phyloP scores from a whole-genome alignment of 306 rosid species.

The Quercus engelmannii region DNA sequence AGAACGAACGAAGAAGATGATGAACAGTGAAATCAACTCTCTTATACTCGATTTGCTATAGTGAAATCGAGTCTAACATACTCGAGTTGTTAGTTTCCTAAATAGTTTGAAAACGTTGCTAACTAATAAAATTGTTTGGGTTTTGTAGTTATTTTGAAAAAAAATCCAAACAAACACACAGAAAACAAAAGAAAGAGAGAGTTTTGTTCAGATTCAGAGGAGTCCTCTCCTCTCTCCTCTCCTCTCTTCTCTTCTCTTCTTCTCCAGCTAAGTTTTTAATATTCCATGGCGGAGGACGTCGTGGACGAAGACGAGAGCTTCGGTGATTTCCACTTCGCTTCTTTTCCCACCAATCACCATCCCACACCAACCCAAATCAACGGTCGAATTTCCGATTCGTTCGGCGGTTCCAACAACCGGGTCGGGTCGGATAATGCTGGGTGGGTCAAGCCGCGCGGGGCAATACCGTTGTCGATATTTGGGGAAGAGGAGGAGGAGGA shows the following conservation, averaged over 20 bases:
- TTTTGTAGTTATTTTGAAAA: no score
- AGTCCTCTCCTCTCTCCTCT: no score
- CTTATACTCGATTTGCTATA: no score
- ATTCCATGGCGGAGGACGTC: conserved; percentile 58
- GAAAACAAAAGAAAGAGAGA: no score
- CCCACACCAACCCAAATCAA: conserved; percentile 19
- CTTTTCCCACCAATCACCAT: conserved; percentile 19
- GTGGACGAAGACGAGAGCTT: conserved; percentile 72
- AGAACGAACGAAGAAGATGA: no score
- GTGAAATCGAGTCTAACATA: no score
- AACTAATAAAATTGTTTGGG: no score
- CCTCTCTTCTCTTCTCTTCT: not conserved
- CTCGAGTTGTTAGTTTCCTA: no score
- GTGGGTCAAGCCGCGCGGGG: conserved; percentile 61
- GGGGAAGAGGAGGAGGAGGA: conserved; percentile 65
- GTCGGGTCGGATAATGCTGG: conserved; percentile 7
- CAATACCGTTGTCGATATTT: conserved; percentile 85
- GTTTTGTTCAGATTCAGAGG: no score
- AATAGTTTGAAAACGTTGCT: no score
- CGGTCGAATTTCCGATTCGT: conserved; percentile 23
- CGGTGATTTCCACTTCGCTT: conserved; percentile 65
- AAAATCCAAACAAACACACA: no score
- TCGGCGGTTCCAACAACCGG: conserved; percentile 58
- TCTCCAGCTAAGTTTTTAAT: conserved; percentile 21
- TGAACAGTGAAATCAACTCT: no score